Percentiles rank a stretch among this genome's conserved stretches.
phyloP scores from a whole-genome alignment of 2,329 filamentous ascomycete species.

The Sporothrix inflata region DNA sequence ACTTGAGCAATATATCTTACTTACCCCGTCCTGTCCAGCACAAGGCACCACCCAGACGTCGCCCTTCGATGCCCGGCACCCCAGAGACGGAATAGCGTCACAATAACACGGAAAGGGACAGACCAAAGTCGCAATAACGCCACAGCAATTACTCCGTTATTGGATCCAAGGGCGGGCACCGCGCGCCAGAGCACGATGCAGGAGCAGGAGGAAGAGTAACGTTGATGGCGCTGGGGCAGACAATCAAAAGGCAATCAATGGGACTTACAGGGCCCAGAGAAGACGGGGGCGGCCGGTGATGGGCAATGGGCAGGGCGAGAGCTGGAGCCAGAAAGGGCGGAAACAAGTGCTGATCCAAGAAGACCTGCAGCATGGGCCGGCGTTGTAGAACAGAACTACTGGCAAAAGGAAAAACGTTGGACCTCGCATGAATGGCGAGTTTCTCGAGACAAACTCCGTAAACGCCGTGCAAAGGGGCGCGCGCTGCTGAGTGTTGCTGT shows the following conservation, averaged over 20 bases:
- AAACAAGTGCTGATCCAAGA: slow-evolving; percentile 5
- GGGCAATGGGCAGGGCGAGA: not conserved
- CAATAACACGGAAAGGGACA: not conserved
- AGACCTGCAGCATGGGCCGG: not conserved
- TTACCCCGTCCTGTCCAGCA: not conserved
- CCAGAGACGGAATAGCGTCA: slow-evolving; percentile 4
- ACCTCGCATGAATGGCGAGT: not conserved
- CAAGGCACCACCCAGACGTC: not conserved
- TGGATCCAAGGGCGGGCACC: not conserved
- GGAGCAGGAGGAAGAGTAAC: slow-evolving; percentile 26
- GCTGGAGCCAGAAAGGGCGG: slow-evolving; percentile 1
- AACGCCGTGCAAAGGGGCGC: slow-evolving; percentile 1
- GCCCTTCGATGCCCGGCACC: slow-evolving; percentile 2
- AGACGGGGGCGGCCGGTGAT: slow-evolving; percentile 11
- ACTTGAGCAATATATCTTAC: not conserved
- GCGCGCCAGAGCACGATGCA: slow-evolving; percentile 8
- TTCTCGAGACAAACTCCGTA: slow-evolving; percentile 10
- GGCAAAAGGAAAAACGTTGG: not conserved
- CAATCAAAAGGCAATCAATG: not conserved
- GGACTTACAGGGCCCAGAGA: not conserved
- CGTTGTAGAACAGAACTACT: not conserved
- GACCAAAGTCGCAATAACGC: slow-evolving; percentile 1
- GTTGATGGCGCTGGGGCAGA: not conserved
- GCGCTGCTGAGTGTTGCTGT: not conserved
- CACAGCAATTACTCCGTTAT: not conserved